A percentile compares a stretch with the other conserved stretches of the same genome.
These are phyloP conservation scores for Rhodotorula sp. DNA, from an alignment of 1,284 basidiomycete species.

Conservation along the genomic window DNA sequence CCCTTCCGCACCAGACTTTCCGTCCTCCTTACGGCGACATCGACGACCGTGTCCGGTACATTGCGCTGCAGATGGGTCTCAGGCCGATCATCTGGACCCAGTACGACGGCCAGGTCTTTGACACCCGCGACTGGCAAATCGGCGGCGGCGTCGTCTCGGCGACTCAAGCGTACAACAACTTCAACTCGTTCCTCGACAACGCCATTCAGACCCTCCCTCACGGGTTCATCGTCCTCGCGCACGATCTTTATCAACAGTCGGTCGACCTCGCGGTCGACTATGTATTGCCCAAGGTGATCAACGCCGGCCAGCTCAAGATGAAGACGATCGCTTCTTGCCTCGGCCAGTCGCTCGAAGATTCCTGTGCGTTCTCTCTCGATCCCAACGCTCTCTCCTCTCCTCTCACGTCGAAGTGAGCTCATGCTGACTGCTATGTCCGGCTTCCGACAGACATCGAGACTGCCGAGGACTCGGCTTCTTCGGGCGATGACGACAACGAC, in stretches of 20 bases:
- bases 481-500: slow-evolving; percentile 4
- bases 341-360: slow-evolving; percentile 58
- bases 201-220: slow-evolving; percentile 10
- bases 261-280: slow-evolving; percentile 86
- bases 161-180: slow-evolving; percentile 31
- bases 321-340: slow-evolving; percentile 65
- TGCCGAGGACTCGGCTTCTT: background rate
- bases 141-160: slow-evolving; percentile 59
- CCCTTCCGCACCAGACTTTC: slow-evolving; percentile 12
- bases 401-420: background rate
- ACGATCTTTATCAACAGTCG: slow-evolving; percentile 53
- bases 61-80: slow-evolving; percentile 73
- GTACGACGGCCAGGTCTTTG: slow-evolving; percentile 49
- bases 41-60: slow-evolving; percentile 85
- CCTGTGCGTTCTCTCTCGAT: slow-evolving; percentile 48
- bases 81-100: slow-evolving; percentile 76
- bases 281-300: slow-evolving; percentile 63
- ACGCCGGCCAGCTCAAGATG: slow-evolving; percentile 60
- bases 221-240: slow-evolving; percentile 58
- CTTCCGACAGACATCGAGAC: slow-evolving; percentile 34
- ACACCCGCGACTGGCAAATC: slow-evolving; percentile 44
- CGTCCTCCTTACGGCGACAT: slow-evolving; percentile 50
- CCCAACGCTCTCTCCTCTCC: no score
- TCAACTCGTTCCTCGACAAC: slow-evolving; percentile 27
- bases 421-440: no score